Evolutionary conservation across 2,329 filamentous ascomycete species (phyloP).

Genomic region (Ceratocystis variospora): DNA sequence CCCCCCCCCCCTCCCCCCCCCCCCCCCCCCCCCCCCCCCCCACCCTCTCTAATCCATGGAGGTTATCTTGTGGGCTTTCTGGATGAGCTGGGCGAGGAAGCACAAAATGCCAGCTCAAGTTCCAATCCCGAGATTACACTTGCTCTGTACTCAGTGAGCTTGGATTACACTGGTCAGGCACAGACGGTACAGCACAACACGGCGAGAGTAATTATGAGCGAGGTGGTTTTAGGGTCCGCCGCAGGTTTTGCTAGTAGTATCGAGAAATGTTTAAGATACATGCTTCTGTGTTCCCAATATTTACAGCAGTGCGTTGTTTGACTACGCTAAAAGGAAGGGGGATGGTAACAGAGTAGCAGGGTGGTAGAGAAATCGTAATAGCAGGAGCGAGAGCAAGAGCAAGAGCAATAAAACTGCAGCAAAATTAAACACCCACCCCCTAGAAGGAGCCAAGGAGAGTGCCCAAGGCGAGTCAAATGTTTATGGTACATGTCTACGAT

Average conservation of each 20-base stretch:
- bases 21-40: neutral
- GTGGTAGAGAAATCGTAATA: neutral
- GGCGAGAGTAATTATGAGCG: neutral
- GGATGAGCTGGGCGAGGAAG: neutral
- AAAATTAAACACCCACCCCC: neutral
- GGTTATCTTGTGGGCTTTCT: neutral
- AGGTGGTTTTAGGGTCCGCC: neutral
- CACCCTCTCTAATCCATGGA: neutral
- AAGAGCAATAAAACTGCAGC: neutral
- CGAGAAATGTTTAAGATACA: slow-evolving; percentile 17
- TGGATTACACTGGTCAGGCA: neutral
- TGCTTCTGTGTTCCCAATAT: slow-evolving; percentile 18
- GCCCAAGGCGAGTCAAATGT: neutral
- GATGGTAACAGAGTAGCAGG: neutral
- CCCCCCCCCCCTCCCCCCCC: neutral
- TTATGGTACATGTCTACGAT: slow-evolving; percentile 1
- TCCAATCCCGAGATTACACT: neutral
- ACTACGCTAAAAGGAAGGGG: neutral
- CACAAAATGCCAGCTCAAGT: neutral
- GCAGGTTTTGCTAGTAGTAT: neutral
- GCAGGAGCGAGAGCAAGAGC: too few relatives aligned
- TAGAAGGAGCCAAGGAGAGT: neutral
- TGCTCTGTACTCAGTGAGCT: neutral
- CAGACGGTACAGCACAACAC: too few relatives aligned
- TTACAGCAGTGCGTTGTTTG: slow-evolving; percentile 13